Conservation (phyloP, 208 protist species). For the Trypanosoma cruzi region DNA sequence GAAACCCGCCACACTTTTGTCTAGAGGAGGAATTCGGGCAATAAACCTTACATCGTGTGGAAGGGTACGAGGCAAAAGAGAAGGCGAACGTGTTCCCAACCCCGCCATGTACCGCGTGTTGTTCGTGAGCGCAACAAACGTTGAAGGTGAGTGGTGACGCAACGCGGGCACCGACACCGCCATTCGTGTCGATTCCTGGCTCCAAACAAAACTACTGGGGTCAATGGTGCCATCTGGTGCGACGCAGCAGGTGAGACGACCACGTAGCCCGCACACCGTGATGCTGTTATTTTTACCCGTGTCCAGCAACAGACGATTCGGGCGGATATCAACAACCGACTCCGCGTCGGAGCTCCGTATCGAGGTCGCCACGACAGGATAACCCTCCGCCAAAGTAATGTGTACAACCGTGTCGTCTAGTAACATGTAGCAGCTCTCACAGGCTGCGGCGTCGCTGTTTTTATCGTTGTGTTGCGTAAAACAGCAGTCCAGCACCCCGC, state of each 20-base stretch:
- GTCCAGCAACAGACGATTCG: constrained; percentile 13
- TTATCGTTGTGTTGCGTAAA: constrained; percentile 28
- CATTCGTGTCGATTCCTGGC: constrained; percentile 16
- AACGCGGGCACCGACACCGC: constrained; percentile 17
- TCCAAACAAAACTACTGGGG: constrained; percentile 33
- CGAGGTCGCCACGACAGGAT: constrained; percentile 42
- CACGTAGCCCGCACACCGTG: constrained; percentile 46
- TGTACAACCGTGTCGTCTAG: constrained; percentile 65
- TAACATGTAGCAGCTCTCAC: constrained; percentile 53
- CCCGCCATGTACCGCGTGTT: constrained; percentile 24
- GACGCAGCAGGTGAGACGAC: constrained; percentile 41
- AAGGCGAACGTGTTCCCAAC: constrained; percentile 1
- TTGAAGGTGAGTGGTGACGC: not conserved
- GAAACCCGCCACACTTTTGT: not conserved
- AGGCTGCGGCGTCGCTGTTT: too few relatives aligned
- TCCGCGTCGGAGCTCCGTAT: not conserved
- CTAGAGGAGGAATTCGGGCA: constrained; percentile 13
- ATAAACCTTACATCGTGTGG: constrained; percentile 31
- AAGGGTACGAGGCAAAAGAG: constrained; percentile 21
- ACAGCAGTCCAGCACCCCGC: constrained; percentile 64
- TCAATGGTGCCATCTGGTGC: constrained; percentile 64
- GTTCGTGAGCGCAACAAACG: constrained; percentile 22
- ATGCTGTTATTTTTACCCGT: constrained; percentile 20
- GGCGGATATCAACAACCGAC: constrained; percentile 10
- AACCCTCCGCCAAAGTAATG: constrained; percentile 54